Percentiles rank a stretch among this genome's conserved stretches.
Conservation (phyloP, 2,329 filamentous ascomycete genomes). For the Clarireedia sp. region DNA sequence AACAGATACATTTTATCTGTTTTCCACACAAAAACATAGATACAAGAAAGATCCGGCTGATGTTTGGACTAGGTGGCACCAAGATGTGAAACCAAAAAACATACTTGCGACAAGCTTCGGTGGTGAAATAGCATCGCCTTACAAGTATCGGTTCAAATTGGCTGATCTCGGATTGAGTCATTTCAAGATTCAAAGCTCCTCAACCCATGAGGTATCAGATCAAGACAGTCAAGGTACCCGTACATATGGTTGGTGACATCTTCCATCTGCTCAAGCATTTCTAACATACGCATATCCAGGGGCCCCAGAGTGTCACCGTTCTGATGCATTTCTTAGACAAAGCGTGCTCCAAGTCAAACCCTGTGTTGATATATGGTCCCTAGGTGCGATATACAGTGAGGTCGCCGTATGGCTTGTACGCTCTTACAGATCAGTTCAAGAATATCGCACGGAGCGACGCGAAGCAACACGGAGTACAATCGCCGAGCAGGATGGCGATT, state of each 20-base stretch:
- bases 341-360: conserved; percentile 9
- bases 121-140: conserved; percentile 16
- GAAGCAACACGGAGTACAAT: conserved; percentile 14
- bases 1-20: not conserved
- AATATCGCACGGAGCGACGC: conserved; percentile 20
- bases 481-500: conserved; percentile 16
- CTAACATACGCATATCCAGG: conserved; percentile 18
- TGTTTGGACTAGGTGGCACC: conserved; percentile 23
- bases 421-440: conserved; percentile 20
- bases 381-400: conserved; percentile 31
- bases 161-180: conserved; percentile 25
- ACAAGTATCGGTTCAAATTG: conserved; percentile 24
- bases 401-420: conserved; percentile 23
- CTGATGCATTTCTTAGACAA: conserved; percentile 6
- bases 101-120: conserved; percentile 26
- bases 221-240: conserved; percentile 8
- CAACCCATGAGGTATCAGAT: not conserved
- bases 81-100: conserved; percentile 29
- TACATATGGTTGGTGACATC: conserved; percentile 16
- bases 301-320: conserved; percentile 28
- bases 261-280: not conserved
- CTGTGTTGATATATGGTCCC: conserved; percentile 30
- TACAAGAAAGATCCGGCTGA: conserved; percentile 7
- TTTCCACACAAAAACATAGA: not conserved
- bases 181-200: not conserved